Base-by-base conservation (phyloP, 2,329 filamentous ascomycete genomes). In the Tolypocladium album region DNA sequence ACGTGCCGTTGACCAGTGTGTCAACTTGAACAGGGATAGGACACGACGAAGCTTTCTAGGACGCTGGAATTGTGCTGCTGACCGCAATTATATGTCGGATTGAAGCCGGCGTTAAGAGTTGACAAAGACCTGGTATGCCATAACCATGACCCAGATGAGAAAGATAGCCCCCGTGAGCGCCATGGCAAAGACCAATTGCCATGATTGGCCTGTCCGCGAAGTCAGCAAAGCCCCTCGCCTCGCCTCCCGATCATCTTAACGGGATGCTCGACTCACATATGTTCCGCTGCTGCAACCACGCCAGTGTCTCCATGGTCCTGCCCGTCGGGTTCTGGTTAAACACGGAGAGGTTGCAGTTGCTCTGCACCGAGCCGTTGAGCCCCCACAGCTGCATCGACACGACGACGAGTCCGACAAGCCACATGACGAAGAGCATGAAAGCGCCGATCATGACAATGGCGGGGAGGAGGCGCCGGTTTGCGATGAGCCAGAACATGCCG, bases 81-180 rank as follows among this genome's bases (percentile, higher is more conserved):
- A 24, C 36, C 31, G 31, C 17, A 31, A 20, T 22, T 11, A 2
- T 3, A 13, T 12, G 31, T 22, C 15, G 17, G 12, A 20, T 5
- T 5, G 7, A 17, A n/a, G 27, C 3, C 7, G 2, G 17, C 8
- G 50, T 63, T 59, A 76, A 63, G 75, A 77, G 57, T 72, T 69
- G 61, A 71, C 79, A 74, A 84, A 88, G 12, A 88, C 85, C 63
- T 86, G 83, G 65, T 85, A 84, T 13, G 84, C 81, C 80, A 88
- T 87, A 63, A 87, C 75, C 78, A 87, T 86, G 67, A 87, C 83
- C 85, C 85, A 88, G n/a, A 88, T 68, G 61, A 87, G 69, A 64
- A 87, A 87, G 1, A 86, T 72, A 22, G 72, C 75, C 0, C 85
- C 85, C 2, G 85, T 79, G 31, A 88, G 70, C 22, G 79, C 79